phyloP scores from a whole-genome alignment of 257 asterid genomes.

The Salvia rosmarinus region DNA sequence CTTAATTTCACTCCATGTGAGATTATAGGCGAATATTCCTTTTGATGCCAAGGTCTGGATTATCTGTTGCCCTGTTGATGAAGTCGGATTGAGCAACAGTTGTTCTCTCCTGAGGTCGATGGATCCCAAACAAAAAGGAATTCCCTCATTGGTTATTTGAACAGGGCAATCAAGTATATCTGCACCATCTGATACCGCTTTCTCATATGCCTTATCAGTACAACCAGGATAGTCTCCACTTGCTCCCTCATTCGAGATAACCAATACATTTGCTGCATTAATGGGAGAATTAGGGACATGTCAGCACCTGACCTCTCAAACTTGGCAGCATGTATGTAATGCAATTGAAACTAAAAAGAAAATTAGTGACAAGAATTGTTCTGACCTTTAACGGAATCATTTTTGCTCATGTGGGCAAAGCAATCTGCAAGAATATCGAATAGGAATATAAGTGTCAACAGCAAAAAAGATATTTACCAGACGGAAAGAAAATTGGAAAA shows the following conservation, averaged over 20 bases:
- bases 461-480: neutral
- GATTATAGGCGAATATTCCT: conserved; percentile 66
- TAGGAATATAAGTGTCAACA: neutral
- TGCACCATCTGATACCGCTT: conserved; percentile 73
- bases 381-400: conserved; percentile 52
- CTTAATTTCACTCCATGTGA: conserved; percentile 71
- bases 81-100: conserved; percentile 43
- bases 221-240: conserved; percentile 87
- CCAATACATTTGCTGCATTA: conserved; percentile 52
- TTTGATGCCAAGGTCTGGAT: conserved; percentile 52
- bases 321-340: neutral
- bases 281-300: conserved; percentile 20
- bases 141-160: conserved; percentile 69
- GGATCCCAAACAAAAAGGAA: conserved; percentile 79
- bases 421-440: conserved; percentile 62
- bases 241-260: conserved; percentile 81
- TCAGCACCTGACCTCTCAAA: neutral
- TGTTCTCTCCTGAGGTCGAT: conserved; percentile 64
- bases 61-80: conserved; percentile 37
- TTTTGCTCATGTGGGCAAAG: conserved; percentile 66
- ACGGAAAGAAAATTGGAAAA: neutral
- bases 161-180: conserved; percentile 84
- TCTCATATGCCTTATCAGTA: conserved; percentile 60
- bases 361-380: neutral
- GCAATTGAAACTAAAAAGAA: conserved; percentile 14